Percentiles rank a stretch among this genome's conserved stretches.
Evolutionary conservation across 2,329 filamentous ascomycete species (phyloP).

Genomic region (Chrysosporium queenslandicum): DNA sequence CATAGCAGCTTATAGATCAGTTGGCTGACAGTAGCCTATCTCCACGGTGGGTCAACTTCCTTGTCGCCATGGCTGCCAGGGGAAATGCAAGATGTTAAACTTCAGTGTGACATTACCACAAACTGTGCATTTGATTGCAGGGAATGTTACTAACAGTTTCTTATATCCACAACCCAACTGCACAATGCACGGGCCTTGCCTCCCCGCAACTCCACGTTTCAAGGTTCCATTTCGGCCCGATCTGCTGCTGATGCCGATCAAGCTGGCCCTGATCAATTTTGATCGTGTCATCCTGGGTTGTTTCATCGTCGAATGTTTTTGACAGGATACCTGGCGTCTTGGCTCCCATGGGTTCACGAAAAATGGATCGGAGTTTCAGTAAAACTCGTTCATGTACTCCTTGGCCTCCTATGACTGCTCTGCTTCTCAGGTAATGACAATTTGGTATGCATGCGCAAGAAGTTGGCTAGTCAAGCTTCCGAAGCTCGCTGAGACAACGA

Average conservation of each 20-base stretch:
- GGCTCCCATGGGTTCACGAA: not conserved
- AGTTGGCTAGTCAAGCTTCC: no score
- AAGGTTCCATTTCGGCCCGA: not conserved
- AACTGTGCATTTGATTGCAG: not conserved
- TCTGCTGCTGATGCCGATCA: not conserved
- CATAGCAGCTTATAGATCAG: not conserved
- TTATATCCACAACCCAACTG: not conserved
- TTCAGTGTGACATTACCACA: not conserved
- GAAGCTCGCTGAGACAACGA: no score
- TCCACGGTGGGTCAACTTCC: not conserved
- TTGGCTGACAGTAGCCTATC: no score
- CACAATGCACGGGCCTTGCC: not conserved
- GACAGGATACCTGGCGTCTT: not conserved
- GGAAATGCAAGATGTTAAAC: not conserved
- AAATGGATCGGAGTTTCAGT: no score
- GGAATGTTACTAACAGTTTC: no score
- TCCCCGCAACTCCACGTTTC: not conserved
- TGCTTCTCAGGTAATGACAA: no score
- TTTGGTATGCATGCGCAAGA: no score
- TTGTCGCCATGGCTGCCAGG: not conserved
- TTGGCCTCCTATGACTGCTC: no score
- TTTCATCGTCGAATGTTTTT: not conserved
- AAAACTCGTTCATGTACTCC: no score
- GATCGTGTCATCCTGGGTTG: not conserved
- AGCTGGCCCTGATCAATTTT: not conserved